These are phyloP conservation scores for Ceratobasidium sp. DNA, from an alignment of 1,284 basidiomycete species.

Conservation along the genomic window DNA sequence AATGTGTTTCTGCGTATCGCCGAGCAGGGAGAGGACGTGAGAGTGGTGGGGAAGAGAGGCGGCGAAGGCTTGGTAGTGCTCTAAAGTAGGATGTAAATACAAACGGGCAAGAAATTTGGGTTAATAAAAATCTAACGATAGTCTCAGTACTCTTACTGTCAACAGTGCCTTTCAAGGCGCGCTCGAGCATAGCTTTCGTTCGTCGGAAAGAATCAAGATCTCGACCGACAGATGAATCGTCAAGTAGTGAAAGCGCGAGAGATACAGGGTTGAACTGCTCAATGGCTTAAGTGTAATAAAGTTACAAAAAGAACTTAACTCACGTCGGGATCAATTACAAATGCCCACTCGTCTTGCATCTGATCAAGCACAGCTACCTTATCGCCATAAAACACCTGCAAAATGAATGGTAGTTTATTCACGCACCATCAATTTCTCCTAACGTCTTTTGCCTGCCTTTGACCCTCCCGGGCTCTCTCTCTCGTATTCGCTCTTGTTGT, in stretches of 20 bases:
- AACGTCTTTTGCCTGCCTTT: slow-evolving; percentile 41
- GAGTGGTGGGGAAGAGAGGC: slow-evolving; percentile 89
- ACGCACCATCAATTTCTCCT: slow-evolving; percentile 55
- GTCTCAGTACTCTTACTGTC: slow-evolving; percentile 66
- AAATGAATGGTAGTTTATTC: neutral
- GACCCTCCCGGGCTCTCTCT: slow-evolving; percentile 65
- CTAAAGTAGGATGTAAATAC: slow-evolving; percentile 56
- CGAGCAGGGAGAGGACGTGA: slow-evolving; percentile 74
- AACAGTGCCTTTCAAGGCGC: slow-evolving; percentile 82
- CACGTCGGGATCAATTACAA: slow-evolving; percentile 85
- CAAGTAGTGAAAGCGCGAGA: slow-evolving; percentile 85
- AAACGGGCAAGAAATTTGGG: too few species aligned
- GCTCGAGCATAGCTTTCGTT: slow-evolving; percentile 79
- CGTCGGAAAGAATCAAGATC: slow-evolving; percentile 78
- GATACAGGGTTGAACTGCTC: slow-evolving; percentile 90
- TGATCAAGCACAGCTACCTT: slow-evolving; percentile 78
- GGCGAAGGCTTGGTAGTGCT: slow-evolving; percentile 92
- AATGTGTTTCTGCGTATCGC: slow-evolving; percentile 77
- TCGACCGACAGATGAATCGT: slow-evolving; percentile 74
- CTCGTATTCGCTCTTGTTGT: slow-evolving; percentile 70
- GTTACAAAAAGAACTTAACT: slow-evolving; percentile 50
- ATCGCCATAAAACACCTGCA: neutral
- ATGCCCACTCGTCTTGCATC: slow-evolving; percentile 90
- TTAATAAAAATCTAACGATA: too few species aligned
- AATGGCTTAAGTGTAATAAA: too few species aligned